Base-by-base conservation (phyloP, 1,139 yeast species). In the Trichomonascaceae sp. region DNA sequence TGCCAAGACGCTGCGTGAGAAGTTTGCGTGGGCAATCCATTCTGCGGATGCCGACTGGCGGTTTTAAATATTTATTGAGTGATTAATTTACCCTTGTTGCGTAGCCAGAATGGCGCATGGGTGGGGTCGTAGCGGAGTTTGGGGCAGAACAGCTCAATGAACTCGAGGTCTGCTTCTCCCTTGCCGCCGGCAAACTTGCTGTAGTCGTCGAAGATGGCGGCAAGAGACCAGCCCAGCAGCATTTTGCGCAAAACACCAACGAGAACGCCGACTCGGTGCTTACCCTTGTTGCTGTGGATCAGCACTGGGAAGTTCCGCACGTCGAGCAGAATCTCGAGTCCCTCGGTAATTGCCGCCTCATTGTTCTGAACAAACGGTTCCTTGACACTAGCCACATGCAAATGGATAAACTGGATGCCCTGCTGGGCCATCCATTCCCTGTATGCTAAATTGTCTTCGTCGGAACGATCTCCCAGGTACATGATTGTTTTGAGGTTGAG, bases 11-110 rank as follows among this genome's bases (percentile, higher is more conserved):
- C 64, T 87, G 44, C 66, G 97, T 43, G 96, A 87, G 30, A 87
- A 87, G 62, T 87, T 87, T 59, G 76, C 73, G 35, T 87, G 98
- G 98, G 97, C 98, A 17, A 78, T 87, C 37, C 93, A 87, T 54
- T 76, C 89, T 33, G 87, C 76, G 4, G 96, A 80, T 52, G 84
- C 73, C 44, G 63, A 82, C 49, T 87, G 98, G 98, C 67, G 74
- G 45, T 85, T 85, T 51, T 84, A 55, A 37, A 26, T 20, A 20
- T 6, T 8, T 11, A 20, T 20, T 20, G 11, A 20, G 6, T 20
- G 11, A 20, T 8, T 20, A n/a, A n/a, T n/a, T n/a, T n/a, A n/a
- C n/a, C n/a, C n/a, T n/a, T n/a, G 11, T 20, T 31, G 14, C 48
- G 31, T 33, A 52, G 40, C 52, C 55, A 59, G 13, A 50, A 41